phyloP scores from a whole-genome alignment of 768 basidiomycete genomes.

The Boletus barrowsii region DNA sequence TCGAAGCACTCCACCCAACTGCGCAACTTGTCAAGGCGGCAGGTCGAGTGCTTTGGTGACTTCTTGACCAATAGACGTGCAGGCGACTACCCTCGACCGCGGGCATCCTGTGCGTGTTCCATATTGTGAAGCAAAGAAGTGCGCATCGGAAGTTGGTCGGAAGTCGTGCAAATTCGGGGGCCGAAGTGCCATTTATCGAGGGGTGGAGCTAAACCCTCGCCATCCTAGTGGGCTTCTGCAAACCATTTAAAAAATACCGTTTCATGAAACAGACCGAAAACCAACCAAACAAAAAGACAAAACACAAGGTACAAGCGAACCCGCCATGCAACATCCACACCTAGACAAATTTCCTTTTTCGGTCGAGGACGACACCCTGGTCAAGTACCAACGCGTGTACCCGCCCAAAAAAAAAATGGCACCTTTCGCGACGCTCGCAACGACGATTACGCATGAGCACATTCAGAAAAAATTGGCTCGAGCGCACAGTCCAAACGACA shows the following conservation, averaged over 20 bases:
- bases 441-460: constrained; percentile 35
- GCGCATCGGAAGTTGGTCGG: constrained; percentile 16
- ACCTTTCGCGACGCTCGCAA: constrained; percentile 28
- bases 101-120: constrained; percentile 30
- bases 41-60: neutral
- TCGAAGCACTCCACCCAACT: constrained; percentile 25
- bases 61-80: constrained; percentile 23
- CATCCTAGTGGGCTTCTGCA: constrained; percentile 1
- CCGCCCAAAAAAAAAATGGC: constrained; percentile 20
- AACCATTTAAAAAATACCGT: constrained; percentile 5
- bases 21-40: constrained; percentile 13
- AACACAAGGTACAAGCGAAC: neutral
- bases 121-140: constrained; percentile 19
- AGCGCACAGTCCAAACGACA: constrained; percentile 30
- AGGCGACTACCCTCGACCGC: constrained; percentile 26
- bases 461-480: constrained; percentile 31
- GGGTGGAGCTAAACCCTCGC: constrained; percentile 16
- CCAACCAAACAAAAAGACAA: neutral
- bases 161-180: constrained; percentile 14
- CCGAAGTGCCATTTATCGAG: constrained; percentile 12
- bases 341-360: constrained; percentile 20
- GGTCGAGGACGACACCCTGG: constrained; percentile 2
- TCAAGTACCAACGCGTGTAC: constrained; percentile 12
- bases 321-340: constrained; percentile 19
- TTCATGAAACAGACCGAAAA: neutral